Percentiles rank a stretch among this genome's conserved stretches.
Evolutionary conservation across 768 basidiomycete genomes (phyloP).

Genomic region (Lyophyllum shimeji): DNA sequence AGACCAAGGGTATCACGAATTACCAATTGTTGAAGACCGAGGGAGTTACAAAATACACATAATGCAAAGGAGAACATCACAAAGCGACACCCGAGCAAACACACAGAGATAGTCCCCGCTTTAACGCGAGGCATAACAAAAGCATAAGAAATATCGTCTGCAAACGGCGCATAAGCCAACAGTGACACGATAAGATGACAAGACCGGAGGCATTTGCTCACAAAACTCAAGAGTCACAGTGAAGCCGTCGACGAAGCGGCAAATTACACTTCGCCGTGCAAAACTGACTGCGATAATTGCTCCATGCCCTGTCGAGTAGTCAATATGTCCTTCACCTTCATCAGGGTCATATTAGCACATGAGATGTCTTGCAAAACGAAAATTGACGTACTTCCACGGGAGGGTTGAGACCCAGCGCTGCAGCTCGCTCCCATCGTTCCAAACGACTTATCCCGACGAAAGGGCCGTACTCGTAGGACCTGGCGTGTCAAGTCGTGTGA

Average conservation of each 20-base stretch:
- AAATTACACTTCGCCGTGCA: slow-evolving; percentile 45
- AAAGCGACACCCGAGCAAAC: too few relatives aligned
- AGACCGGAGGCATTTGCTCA: background rate
- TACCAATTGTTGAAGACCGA: background rate
- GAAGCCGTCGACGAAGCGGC: background rate
- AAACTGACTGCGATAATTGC: slow-evolving; percentile 62
- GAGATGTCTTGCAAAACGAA: background rate
- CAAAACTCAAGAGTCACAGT: background rate
- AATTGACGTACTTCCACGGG: slow-evolving; percentile 62
- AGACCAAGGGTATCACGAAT: background rate
- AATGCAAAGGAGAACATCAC: background rate
- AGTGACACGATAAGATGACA: background rate
- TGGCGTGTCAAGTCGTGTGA: slow-evolving; percentile 24
- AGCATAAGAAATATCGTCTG: background rate
- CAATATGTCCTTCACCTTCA: slow-evolving; percentile 79
- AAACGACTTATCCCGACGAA: slow-evolving; percentile 78
- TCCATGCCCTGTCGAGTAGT: slow-evolving; percentile 63
- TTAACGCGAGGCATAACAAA: background rate
- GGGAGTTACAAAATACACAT: background rate
- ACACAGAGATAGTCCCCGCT: too few relatives aligned
- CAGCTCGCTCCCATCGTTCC: slow-evolving; percentile 86
- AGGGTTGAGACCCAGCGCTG: slow-evolving; percentile 75
- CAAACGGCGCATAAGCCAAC: background rate
- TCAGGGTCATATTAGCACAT: background rate
- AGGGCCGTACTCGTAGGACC: slow-evolving; percentile 80